Percentiles rank a stretch among this genome's conserved stretches.
Conservation (phyloP, 78 protist species). For the Thecamonas trahens region DNA sequence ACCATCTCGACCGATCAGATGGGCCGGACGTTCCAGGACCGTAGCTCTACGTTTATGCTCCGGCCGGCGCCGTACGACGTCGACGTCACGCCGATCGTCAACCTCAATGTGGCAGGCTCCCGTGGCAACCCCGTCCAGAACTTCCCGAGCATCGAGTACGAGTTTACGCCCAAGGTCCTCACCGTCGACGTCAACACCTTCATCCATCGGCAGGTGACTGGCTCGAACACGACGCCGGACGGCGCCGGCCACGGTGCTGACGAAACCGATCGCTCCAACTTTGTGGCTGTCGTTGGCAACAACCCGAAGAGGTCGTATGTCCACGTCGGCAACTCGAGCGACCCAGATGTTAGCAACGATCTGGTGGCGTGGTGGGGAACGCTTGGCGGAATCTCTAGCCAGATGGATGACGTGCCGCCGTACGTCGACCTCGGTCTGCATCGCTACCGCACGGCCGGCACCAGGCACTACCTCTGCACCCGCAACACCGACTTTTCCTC, state of each 20-base stretch:
- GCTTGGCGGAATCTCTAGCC: conserved; percentile 60
- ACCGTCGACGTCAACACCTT: conserved; percentile 43
- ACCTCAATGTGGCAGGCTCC: conserved; percentile 73
- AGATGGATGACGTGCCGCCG: conserved; percentile 52
- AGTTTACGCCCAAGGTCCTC: conserved; percentile 60
- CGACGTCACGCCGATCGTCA: conserved; percentile 38
- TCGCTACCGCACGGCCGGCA: conserved; percentile 39
- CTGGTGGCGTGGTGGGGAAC: no score
- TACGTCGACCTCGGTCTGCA: conserved; percentile 53
- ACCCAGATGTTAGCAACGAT: no score
- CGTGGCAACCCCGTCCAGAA: conserved; percentile 87
- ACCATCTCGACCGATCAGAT: conserved; percentile 70
- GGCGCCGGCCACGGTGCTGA: conserved; percentile 51
- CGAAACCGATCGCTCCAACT: conserved; percentile 70
- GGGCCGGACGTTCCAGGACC: conserved; percentile 92
- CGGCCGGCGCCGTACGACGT: conserved; percentile 24
- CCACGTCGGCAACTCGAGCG: no score
- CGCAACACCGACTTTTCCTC: conserved; percentile 89
- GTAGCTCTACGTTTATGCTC: conserved; percentile 59
- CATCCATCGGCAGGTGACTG: conserved; percentile 82
- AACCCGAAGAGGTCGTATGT: no score
- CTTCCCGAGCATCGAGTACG: conserved; percentile 79
- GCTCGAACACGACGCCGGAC: conserved; percentile 61
- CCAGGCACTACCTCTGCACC: conserved; percentile 64
- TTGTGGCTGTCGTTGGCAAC: conserved; percentile 32